Evolutionary conservation across 1,284 basidiomycete genomes (phyloP).

Genomic region (Naganishia sp.): DNA sequence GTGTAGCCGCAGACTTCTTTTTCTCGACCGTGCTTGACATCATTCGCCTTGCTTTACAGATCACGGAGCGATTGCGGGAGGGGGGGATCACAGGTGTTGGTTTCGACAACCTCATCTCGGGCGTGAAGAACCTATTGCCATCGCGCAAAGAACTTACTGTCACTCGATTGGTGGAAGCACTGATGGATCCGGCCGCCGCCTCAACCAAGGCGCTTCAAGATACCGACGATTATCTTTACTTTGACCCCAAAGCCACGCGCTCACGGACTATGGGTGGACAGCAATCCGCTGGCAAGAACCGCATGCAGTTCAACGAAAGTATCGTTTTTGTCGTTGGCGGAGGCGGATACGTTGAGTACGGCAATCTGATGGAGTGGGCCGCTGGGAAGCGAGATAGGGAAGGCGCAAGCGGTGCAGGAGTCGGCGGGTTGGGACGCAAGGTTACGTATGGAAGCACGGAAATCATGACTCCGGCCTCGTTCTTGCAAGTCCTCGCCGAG

Average conservation of each 20-base stretch:
- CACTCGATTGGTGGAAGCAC: constrained; percentile 87
- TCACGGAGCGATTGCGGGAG: constrained; percentile 91
- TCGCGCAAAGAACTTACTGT: constrained; percentile 91
- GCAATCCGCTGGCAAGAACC: constrained; percentile 56
- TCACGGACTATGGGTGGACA: constrained; percentile 59
- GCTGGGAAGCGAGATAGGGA: constrained; percentile 23
- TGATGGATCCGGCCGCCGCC: constrained; percentile 93
- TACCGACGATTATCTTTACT: constrained; percentile 92
- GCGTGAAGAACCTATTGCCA: constrained; percentile 97
- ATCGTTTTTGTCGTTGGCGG: constrained; percentile 96
- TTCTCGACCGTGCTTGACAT: constrained; percentile 11
- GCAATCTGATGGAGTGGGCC: constrained; percentile 92
- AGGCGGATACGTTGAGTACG: constrained; percentile 95
- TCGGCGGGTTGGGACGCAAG: constrained; percentile 64
- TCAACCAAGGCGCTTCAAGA: constrained; percentile 90
- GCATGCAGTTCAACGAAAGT: constrained; percentile 74
- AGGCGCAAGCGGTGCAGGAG: constrained; percentile 33
- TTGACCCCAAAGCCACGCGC: constrained; percentile 81
- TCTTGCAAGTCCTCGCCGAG: constrained; percentile 60
- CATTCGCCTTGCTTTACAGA: constrained; percentile 39
- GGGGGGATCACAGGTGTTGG: constrained; percentile 66
- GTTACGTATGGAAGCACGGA: constrained; percentile 96
- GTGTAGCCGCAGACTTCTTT: constrained; percentile 41
- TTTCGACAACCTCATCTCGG: constrained; percentile 91
- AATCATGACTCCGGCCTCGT: constrained; percentile 84